Percentiles rank a stretch among this genome's conserved stretches.
Conservation (phyloP, 805 yeast species). For the Pichia eremophila region DNA sequence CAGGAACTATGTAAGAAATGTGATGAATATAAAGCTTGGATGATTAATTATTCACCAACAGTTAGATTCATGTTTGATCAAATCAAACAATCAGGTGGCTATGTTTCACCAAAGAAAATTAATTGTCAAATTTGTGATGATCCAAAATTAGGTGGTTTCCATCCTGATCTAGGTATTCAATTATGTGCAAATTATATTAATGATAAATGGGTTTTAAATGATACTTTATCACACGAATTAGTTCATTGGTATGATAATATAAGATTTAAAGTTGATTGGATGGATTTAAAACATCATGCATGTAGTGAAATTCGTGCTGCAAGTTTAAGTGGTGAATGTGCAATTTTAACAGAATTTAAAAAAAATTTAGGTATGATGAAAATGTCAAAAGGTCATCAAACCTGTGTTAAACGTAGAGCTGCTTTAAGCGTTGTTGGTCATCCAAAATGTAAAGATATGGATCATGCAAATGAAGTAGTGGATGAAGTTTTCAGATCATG, state of each 20-base stretch:
- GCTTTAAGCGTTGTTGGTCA: conserved; percentile 74
- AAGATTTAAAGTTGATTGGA: conserved; percentile 81
- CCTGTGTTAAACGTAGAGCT: conserved; percentile 85
- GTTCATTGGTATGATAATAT: conserved; percentile 89
- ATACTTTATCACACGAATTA: conserved; percentile 84
- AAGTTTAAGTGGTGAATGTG: conserved; percentile 88
- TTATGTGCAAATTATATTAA: conserved; percentile 75
- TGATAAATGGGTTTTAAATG: conserved; percentile 77
- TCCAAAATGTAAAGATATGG: conserved; percentile 66
- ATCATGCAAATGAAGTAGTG: conserved; percentile 71
- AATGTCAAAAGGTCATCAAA: conserved; percentile 68
- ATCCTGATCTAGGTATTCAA: conserved; percentile 80
- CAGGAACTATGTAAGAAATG: conserved; percentile 53
- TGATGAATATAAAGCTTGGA: conserved; percentile 71
- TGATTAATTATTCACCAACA: conserved; percentile 70
- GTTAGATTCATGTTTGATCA: conserved; percentile 83
- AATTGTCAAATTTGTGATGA: conserved; percentile 81
- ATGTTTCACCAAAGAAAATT: conserved; percentile 47
- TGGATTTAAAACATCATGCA: conserved; percentile 83
- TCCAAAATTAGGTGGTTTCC: conserved; percentile 82
- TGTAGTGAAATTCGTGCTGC: conserved; percentile 95
- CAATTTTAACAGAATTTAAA: conserved; percentile 76
- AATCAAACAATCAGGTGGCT: conserved; percentile 48
- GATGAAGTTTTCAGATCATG: conserved; percentile 88
- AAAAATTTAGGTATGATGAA: conserved; percentile 22